Percentiles rank a stretch among this genome's conserved stretches.
phyloP scores from a whole-genome alignment of 257 asterid species.

The Euphrasia confusa region DNA sequence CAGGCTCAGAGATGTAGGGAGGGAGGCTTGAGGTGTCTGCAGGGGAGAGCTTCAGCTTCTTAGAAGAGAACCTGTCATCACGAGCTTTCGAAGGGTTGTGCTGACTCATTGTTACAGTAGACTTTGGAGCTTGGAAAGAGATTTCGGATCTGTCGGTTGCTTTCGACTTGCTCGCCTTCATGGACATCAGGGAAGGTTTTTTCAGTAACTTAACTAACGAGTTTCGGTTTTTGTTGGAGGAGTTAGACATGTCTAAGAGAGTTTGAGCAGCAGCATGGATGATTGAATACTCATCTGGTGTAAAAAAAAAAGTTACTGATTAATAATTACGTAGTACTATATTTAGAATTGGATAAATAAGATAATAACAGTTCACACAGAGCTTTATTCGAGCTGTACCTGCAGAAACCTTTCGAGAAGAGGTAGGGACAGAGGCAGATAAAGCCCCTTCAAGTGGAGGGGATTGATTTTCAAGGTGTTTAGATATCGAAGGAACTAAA shows the following conservation, averaged over 20 bases:
- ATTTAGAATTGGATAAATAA: slow-evolving; percentile 1
- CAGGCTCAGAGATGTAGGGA: slow-evolving; percentile 27
- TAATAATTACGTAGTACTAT: no score
- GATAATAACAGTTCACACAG: slow-evolving; percentile 8
- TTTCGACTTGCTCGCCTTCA: slow-evolving; percentile 50
- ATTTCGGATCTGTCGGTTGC: slow-evolving; percentile 28
- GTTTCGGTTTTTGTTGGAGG: slow-evolving; percentile 33
- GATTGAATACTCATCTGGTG: slow-evolving; percentile 48
- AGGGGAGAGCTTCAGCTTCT: slow-evolving; percentile 53
- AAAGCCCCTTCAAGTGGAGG: slow-evolving; percentile 36
- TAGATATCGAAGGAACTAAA: slow-evolving; percentile 55
- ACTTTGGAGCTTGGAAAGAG: slow-evolving; percentile 30
- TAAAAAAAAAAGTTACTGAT: not conserved
- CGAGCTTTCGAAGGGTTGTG: slow-evolving; percentile 31
- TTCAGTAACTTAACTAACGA: slow-evolving; percentile 33
- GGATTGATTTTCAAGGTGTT: slow-evolving; percentile 31
- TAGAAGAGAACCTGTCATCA: slow-evolving; percentile 45
- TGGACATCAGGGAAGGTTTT: slow-evolving; percentile 41
- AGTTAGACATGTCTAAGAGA: slow-evolving; percentile 51
- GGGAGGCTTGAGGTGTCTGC: slow-evolving; percentile 26
- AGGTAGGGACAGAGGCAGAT: slow-evolving; percentile 40
- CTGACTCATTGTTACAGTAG: slow-evolving; percentile 27
- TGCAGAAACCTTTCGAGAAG: slow-evolving; percentile 44
- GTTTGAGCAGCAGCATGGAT: slow-evolving; percentile 70
- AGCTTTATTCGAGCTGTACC: slow-evolving; percentile 42